A percentile compares a stretch with the other conserved stretches of the same genome.
Evolutionary conservation across 768 basidiomycete genomes (phyloP).

Genomic region (Rhizopogon rudus): DNA sequence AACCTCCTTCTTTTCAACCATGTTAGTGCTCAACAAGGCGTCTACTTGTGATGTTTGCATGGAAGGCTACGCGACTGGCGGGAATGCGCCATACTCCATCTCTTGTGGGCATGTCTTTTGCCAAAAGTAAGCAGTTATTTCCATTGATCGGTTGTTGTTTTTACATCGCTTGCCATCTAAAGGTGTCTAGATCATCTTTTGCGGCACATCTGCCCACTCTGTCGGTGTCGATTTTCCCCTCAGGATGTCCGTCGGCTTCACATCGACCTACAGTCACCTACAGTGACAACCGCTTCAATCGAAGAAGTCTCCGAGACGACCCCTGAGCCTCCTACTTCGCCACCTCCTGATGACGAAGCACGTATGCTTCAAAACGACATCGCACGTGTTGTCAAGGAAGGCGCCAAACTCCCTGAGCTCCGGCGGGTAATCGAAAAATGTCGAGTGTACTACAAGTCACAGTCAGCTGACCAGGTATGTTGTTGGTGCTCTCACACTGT

Average conservation of each 20-base stretch:
- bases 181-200: constrained; percentile 55
- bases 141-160: background rate
- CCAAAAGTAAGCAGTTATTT: constrained; percentile 30
- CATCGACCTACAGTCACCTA: constrained; percentile 43
- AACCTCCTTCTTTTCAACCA: constrained; percentile 33
- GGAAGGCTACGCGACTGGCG: constrained; percentile 50
- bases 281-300: constrained; percentile 12
- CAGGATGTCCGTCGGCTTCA: constrained; percentile 50
- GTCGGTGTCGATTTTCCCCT: constrained; percentile 48
- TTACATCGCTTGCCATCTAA: constrained; percentile 5
- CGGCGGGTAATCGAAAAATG: constrained; percentile 49
- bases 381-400: constrained; percentile 48
- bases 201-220: constrained; percentile 55
- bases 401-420: constrained; percentile 46
- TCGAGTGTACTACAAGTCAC: constrained; percentile 40
- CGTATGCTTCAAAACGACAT: constrained; percentile 52
- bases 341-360: constrained; percentile 36
- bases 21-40: constrained; percentile 61
- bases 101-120: constrained; percentile 74
- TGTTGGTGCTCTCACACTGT: background rate
- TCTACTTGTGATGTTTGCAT: constrained; percentile 77
- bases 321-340: constrained; percentile 15
- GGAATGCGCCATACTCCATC: constrained; percentile 59
- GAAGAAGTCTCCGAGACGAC: constrained; percentile 7
- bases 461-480: constrained; percentile 44